Conservation (phyloP, 768 basidiomycete species). For the Gloeostereum incarnatum region DNA sequence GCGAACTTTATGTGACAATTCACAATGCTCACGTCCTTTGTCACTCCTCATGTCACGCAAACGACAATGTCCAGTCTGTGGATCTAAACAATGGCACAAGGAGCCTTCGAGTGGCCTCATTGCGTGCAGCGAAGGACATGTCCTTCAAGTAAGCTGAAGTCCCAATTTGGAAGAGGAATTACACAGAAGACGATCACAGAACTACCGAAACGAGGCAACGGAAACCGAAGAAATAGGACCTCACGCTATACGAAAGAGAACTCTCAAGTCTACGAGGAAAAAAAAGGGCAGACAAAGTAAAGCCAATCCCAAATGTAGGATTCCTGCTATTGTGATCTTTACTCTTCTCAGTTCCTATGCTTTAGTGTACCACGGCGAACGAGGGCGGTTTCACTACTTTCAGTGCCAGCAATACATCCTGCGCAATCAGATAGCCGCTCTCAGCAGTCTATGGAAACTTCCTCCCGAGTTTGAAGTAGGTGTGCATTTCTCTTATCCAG, state of each 20-base stretch:
- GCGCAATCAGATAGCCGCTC: slow-evolving; percentile 61
- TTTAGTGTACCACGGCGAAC: slow-evolving; percentile 76
- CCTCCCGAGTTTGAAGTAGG: slow-evolving; percentile 75
- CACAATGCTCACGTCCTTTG: too few relatives aligned
- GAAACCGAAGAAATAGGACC: slow-evolving; percentile 58
- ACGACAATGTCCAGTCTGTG: slow-evolving; percentile 66
- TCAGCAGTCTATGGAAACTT: slow-evolving; percentile 57
- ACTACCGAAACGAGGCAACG: slow-evolving; percentile 73
- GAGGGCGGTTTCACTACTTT: slow-evolving; percentile 72
- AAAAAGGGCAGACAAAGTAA: slow-evolving; percentile 39
- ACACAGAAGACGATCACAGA: slow-evolving; percentile 28
- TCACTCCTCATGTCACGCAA: slow-evolving; percentile 43
- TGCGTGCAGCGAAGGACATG: slow-evolving; percentile 86
- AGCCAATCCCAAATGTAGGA: slow-evolving; percentile 52
- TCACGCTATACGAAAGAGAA: slow-evolving; percentile 57
- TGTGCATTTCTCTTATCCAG: background rate
- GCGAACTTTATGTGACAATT: too few relatives aligned
- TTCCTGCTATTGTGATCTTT: slow-evolving; percentile 3
- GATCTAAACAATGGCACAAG: slow-evolving; percentile 83
- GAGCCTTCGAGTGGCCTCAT: slow-evolving; percentile 74
- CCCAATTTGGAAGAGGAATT: background rate
- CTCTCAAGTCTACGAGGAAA: slow-evolving; percentile 47
- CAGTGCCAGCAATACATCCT: slow-evolving; percentile 79
- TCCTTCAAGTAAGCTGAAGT: slow-evolving; percentile 59
- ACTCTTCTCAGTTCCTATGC: background rate